Evolutionary conservation across 2,329 filamentous ascomycete species (phyloP), one percentile per base, ranked within the genome.

Genomic region (Pseudogymnoascus pannorum): DNA sequence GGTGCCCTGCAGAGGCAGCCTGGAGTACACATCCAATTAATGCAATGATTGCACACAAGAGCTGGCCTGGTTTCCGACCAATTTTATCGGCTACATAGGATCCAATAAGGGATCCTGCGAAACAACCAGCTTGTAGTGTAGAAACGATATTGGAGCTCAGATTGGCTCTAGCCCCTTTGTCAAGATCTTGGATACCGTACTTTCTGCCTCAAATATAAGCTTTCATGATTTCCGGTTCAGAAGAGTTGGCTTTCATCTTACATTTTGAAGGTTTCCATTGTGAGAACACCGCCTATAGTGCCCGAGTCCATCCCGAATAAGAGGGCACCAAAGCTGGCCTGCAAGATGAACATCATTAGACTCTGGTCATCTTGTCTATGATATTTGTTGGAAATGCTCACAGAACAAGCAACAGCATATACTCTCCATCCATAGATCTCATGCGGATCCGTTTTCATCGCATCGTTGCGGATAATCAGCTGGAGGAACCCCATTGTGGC

Each of bases 121-220:
- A 87, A 63, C 82, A 86, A 57, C 85, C 85, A 57, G 81, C 84
- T 71, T 88, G 85, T 9, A 88, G 78, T 0, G 83, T 86, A 11
- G 85, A 86, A 22, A 87, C 86, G 61, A 89, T 80, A 66, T 51
- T 9, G 8, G 42, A 48, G 42, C 42, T 48, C 22, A 26, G 42
- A n/a, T 48, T 48, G 42, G 42, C 42, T 14, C 18, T 22, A 14
- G 14, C 42, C 7, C 3, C 14, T 7, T 48, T 16, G 42, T 48
- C 42, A 26, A 48, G 42, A 48, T 48, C 5, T 14, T 48, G 14
- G 22, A 48, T 48, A 14, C 42, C 42, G 20, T 48, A 48, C 14
- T 48, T 48, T 26, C 42, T 48, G 22, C 16, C 26, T 48, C 12
- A 11, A 40, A 26, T 6, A 26, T 16, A 22, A 48, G 14, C 22